Conservation (phyloP, 2,329 filamentous ascomycete species). For the Penicillium fuscoglaucum region DNA sequence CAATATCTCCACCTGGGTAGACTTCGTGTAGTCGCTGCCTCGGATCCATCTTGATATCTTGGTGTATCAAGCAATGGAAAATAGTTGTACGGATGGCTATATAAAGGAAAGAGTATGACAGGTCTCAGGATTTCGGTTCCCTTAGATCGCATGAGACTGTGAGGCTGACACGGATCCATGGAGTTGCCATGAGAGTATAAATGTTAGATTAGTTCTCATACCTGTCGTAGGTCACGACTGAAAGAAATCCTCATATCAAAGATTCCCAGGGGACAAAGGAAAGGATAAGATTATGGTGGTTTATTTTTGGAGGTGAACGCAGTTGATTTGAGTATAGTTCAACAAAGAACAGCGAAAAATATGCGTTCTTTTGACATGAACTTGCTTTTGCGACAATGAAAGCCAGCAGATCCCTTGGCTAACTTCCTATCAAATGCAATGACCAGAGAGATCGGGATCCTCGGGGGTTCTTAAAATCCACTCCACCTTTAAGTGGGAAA, state of each 20-base stretch:
- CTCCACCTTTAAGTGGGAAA: neutral
- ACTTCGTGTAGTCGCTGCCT: neutral
- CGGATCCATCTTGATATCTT: constrained; percentile 1
- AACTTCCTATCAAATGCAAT: neutral
- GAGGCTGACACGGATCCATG: constrained; percentile 18
- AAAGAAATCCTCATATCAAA: neutral
- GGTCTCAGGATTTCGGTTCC: neutral
- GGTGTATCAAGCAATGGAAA: no score
- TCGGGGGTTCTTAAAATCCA: neutral
- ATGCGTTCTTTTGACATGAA: neutral
- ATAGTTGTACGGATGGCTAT: neutral
- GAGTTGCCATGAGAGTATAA: neutral
- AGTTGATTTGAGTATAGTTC: neutral
- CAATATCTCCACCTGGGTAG: neutral
- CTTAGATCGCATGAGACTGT: constrained; percentile 14
- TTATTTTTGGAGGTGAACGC: neutral
- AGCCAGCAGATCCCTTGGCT: neutral
- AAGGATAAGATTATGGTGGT: neutral
- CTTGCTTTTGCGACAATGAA: neutral
- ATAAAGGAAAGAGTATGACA: neutral
- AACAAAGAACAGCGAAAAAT: neutral
- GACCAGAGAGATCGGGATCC: neutral
- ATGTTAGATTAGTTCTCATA: neutral
- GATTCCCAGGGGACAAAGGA: neutral
- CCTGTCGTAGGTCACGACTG: neutral